phyloP scores from a whole-genome alignment of 495 filamentous ascomycete genomes.

The Acidiella bohemica region DNA sequence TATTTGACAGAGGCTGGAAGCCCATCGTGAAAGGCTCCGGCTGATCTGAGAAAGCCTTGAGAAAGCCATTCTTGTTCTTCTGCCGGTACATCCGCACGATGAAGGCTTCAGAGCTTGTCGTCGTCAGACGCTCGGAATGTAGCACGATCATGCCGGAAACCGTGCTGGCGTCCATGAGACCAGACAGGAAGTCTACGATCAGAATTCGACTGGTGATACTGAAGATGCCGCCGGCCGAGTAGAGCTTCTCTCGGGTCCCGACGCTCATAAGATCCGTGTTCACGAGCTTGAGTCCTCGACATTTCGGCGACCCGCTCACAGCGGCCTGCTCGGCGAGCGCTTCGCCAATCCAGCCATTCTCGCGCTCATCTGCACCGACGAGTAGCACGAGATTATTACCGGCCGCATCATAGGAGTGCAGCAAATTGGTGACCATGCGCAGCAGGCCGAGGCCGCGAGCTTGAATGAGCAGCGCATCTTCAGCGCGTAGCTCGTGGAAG shows the following conservation, averaged over 20 bases:
- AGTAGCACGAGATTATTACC: slow-evolving; percentile 85
- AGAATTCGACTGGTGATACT: slow-evolving; percentile 94
- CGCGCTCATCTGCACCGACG: slow-evolving; percentile 80
- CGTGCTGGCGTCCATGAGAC: slow-evolving; percentile 63
- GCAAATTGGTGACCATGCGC: slow-evolving; percentile 78
- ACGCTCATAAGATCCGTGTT: slow-evolving; percentile 91
- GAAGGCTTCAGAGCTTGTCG: slow-evolving; percentile 87
- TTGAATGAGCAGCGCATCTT: slow-evolving; percentile 87
- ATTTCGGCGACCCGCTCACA: slow-evolving; percentile 60
- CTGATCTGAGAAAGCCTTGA: slow-evolving; percentile 92
- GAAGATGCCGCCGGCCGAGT: slow-evolving; percentile 76
- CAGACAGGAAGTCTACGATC: slow-evolving; percentile 81
- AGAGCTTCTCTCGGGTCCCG: slow-evolving; percentile 73
- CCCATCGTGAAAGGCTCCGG: slow-evolving; percentile 85
- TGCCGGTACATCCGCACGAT: slow-evolving; percentile 88
- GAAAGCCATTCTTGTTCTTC: slow-evolving; percentile 80
- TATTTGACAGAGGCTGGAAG: slow-evolving; percentile 76
- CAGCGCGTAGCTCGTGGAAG: slow-evolving; percentile 73
- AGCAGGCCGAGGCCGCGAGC: slow-evolving; percentile 86
- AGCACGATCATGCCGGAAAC: slow-evolving; percentile 80
- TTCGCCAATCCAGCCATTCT: slow-evolving; percentile 49
- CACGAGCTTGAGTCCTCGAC: slow-evolving; percentile 75
- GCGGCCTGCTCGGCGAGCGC: slow-evolving; percentile 88
- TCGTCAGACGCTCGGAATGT: slow-evolving; percentile 76
- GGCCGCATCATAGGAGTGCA: slow-evolving; percentile 92